Evolutionary conservation across 345 rosid species (phyloP).

Genomic region (Acer negundo): DNA sequence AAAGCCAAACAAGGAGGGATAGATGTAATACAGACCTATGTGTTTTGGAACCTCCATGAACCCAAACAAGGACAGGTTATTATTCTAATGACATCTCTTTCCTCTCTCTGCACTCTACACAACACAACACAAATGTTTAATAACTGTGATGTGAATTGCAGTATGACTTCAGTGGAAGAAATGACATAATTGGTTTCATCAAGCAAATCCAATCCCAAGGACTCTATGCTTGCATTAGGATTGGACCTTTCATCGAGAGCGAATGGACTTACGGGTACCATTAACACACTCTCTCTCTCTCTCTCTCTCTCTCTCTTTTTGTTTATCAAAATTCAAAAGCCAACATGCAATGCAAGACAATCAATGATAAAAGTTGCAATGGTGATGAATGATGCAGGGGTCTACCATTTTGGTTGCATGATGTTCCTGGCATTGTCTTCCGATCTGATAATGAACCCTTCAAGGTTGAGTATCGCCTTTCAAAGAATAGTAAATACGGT

Average conservation of each 20-base stretch:
- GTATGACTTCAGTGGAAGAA: slow-evolving; percentile 56
- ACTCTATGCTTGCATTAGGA: slow-evolving; percentile 52
- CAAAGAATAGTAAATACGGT: background rate
- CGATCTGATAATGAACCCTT: slow-evolving; percentile 53
- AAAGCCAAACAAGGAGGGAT: slow-evolving; percentile 63
- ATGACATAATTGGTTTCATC: slow-evolving; percentile 51
- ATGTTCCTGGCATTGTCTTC: slow-evolving; percentile 51
- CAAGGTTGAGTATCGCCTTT: slow-evolving; percentile 39
- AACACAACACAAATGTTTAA: background rate
- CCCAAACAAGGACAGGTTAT: slow-evolving; percentile 54
- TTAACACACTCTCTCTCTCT: background rate
- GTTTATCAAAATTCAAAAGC: background rate
- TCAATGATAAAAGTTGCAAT: background rate
- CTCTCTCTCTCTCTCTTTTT: too few species aligned
- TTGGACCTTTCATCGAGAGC: slow-evolving; percentile 63
- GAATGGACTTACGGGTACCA: slow-evolving; percentile 74
- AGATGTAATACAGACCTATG: slow-evolving; percentile 59
- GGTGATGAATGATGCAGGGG: slow-evolving; percentile 40
- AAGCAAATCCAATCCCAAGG: slow-evolving; percentile 43
- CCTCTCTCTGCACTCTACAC: background rate
- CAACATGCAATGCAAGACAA: background rate
- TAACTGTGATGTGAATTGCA: slow-evolving; percentile 11
- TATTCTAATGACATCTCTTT: background rate
- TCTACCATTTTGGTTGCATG: slow-evolving; percentile 61
- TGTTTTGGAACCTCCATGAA: slow-evolving; percentile 69